These are phyloP conservation scores for Populus deltoides DNA, from an alignment of 345 rosid genomes.

Conservation along the genomic window DNA sequence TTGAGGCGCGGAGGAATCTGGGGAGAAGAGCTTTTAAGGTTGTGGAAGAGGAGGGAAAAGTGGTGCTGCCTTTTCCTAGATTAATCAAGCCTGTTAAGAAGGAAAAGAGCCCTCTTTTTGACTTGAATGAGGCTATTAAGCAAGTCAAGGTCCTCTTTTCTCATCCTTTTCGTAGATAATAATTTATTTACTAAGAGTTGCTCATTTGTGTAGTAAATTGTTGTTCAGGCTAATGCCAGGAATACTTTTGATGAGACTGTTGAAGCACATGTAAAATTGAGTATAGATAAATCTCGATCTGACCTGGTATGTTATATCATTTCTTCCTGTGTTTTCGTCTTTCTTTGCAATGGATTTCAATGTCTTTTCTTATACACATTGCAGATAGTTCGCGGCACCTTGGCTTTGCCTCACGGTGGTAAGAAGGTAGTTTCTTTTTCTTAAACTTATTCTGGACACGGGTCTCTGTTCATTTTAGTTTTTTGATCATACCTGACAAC, in stretches of 20 bases:
- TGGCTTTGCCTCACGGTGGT: slow-evolving; percentile 81
- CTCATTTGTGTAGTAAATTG: slow-evolving; percentile 8
- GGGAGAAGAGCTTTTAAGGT: slow-evolving; percentile 33
- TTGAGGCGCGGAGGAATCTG: slow-evolving; percentile 30
- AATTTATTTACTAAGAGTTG: neutral
- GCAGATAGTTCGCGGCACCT: slow-evolving; percentile 92
- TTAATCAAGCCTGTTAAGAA: slow-evolving; percentile 60
- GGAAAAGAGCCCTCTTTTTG: slow-evolving; percentile 57
- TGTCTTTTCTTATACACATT: slow-evolving; percentile 10
- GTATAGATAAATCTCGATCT: slow-evolving; percentile 67
- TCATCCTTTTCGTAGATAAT: neutral
- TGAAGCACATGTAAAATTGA: slow-evolving; percentile 86
- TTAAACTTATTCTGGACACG: neutral
- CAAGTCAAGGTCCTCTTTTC: slow-evolving; percentile 66
- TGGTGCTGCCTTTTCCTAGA: slow-evolving; percentile 57
- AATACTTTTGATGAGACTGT: slow-evolving; percentile 77
- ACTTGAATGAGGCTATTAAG: slow-evolving; percentile 79
- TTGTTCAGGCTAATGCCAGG: slow-evolving; percentile 64
- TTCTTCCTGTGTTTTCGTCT: neutral
- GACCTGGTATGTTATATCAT: slow-evolving; percentile 52
- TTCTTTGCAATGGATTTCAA: neutral
- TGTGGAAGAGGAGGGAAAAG: slow-evolving; percentile 43
- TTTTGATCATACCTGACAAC: neutral
- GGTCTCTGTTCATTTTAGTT: neutral
- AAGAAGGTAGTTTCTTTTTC: slow-evolving; percentile 55